phyloP scores from a whole-genome alignment of 1,284 basidiomycete genomes.

The Cystobasidium sp. region DNA sequence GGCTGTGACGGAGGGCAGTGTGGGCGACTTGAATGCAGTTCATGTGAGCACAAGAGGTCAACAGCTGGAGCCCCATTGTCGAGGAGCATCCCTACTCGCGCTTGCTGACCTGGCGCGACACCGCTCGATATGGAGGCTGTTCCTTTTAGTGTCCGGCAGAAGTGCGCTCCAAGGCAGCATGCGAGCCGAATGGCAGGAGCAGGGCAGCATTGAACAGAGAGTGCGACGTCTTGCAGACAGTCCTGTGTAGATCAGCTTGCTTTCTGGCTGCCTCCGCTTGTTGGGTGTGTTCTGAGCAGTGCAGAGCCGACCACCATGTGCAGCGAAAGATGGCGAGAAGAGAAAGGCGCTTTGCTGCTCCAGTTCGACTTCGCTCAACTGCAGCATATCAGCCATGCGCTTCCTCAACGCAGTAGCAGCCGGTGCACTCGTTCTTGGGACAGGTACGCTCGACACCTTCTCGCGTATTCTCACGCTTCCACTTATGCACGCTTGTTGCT shows the following conservation, averaged over 20 bases:
- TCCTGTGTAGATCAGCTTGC: neutral
- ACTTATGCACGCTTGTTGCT: no score
- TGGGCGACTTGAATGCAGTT: neutral
- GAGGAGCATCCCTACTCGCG: neutral
- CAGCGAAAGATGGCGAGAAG: conserved; percentile 14
- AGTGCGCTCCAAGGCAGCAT: neutral
- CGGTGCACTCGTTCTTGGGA: neutral
- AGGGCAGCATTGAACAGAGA: neutral
- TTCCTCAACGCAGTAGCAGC: conserved; percentile 12
- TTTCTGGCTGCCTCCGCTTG: no score
- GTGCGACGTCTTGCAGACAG: neutral
- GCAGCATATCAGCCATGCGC: conserved; percentile 14
- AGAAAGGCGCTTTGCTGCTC: neutral
- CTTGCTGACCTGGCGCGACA: neutral
- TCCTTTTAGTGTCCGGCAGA: conserved; percentile 8
- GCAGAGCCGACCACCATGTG: neutral
- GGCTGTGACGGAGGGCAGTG: conserved; percentile 12
- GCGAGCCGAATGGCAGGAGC: neutral
- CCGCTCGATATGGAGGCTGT: neutral
- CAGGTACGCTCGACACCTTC: conserved; percentile 2
- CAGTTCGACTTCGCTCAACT: neutral
- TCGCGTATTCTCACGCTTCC: neutral
- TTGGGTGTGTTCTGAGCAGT: no score
- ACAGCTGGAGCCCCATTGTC: neutral
- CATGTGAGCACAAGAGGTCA: conserved; percentile 2